phyloP scores from a whole-genome alignment of 805 yeast genomes.

The Monosporozyma unispora region DNA sequence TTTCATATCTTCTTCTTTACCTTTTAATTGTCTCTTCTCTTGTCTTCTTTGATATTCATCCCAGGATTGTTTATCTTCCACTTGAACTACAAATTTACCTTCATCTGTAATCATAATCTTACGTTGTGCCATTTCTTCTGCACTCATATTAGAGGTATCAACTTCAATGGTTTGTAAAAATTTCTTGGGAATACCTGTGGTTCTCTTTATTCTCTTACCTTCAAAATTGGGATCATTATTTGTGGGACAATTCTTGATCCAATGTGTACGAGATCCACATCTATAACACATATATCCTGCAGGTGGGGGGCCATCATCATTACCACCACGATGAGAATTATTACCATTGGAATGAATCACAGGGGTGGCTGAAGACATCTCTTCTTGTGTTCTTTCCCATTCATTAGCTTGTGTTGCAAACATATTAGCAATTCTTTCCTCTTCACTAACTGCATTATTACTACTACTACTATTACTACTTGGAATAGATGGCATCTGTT shows the following conservation, averaged over 20 bases:
- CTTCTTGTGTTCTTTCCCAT: conserved; percentile 92
- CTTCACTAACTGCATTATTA: conserved; percentile 55
- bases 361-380: conserved; percentile 77
- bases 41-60: conserved; percentile 66
- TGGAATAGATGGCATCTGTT: conserved; percentile 11
- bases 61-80: conserved; percentile 92
- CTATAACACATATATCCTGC: conserved; percentile 94
- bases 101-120: conserved; percentile 83
- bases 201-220: conserved; percentile 79
- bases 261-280: conserved; percentile 93
- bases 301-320: conserved; percentile 67
- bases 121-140: conserved; percentile 47
- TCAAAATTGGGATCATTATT: conserved; percentile 89
- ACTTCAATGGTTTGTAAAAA: conserved; percentile 73
- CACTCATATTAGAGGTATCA: conserved; percentile 44
- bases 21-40: conserved; percentile 24
- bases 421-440: conserved; percentile 82
- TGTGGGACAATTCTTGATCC: conserved; percentile 94
- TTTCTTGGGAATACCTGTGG: conserved; percentile 96
- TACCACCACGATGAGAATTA: conserved; percentile 10
- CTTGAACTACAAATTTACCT: conserved; percentile 92
- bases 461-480: conserved; percentile 11
- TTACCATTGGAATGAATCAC: conserved; percentile 39
- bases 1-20: conserved; percentile 33
- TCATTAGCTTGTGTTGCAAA: conserved; percentile 87